Conservation (phyloP, 2,329 filamentous ascomycete genomes). For the Paecilomyces fulvus region DNA sequence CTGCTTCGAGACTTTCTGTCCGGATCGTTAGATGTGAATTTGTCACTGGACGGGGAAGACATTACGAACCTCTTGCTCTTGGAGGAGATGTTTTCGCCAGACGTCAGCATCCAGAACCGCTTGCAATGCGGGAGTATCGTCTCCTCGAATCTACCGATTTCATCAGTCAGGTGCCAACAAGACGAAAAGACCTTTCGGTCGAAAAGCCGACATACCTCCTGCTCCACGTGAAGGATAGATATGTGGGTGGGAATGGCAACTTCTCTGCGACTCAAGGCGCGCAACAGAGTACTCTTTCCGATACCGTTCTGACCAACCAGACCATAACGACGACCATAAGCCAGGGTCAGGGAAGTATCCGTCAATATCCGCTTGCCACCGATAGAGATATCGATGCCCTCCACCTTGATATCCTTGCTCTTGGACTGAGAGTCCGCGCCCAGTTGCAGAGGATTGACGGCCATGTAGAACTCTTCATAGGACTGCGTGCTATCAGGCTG, state of each 20-base stretch:
- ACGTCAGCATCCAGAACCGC: constrained; percentile 96
- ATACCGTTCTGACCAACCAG: constrained; percentile 99
- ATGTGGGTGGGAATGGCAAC: constrained; percentile 93
- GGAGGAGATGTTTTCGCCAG: constrained; percentile 91
- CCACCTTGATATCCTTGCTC: constrained; percentile 98
- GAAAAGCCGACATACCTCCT: constrained; percentile 59
- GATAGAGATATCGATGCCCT: constrained; percentile 91
- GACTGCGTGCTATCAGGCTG: constrained; percentile 75
- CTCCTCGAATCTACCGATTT: constrained; percentile 65
- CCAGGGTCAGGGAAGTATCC: constrained; percentile 81
- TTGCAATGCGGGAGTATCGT: constrained; percentile 90
- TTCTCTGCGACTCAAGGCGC: constrained; percentile 86
- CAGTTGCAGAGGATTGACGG: constrained; percentile 90
- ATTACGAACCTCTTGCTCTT: constrained; percentile 67
- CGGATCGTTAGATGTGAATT: not conserved
- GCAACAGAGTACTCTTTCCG: constrained; percentile 88
- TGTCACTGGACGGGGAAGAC: not conserved
- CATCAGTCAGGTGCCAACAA: constrained; percentile 9
- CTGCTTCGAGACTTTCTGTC: constrained; percentile 64
- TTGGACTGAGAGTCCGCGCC: constrained; percentile 64
- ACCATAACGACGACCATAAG: constrained; percentile 91
- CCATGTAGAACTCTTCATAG: constrained; percentile 99
- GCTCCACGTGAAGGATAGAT: constrained; percentile 96
- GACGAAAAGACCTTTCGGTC: not conserved
- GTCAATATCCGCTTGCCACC: constrained; percentile 79